phyloP scores from a whole-genome alignment of 2,329 filamentous ascomycete genomes.

The Shiraia bambusicola region DNA sequence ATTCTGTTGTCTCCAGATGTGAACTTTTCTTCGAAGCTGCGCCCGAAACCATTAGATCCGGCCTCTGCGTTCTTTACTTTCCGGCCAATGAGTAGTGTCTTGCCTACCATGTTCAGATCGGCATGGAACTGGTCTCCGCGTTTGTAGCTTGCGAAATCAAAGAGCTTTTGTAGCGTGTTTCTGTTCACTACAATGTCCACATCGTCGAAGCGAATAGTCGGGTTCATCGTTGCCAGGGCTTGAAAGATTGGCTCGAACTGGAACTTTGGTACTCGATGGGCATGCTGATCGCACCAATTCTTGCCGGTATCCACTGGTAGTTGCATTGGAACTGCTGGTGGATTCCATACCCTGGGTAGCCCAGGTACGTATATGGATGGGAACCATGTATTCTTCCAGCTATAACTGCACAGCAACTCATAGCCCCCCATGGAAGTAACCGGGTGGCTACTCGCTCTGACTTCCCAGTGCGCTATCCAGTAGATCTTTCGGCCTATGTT shows the following conservation, averaged over 20 bases:
- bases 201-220: constrained; percentile 8
- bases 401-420: constrained; percentile 11
- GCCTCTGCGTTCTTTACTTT: constrained; percentile 21
- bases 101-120: constrained; percentile 33
- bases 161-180: constrained; percentile 21
- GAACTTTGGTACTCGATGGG: constrained; percentile 25
- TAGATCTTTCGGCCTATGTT: not conserved
- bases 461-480: too few species aligned
- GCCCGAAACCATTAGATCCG: constrained; percentile 27
- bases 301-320: constrained; percentile 5
- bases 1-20: constrained; percentile 20
- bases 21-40: constrained; percentile 34
- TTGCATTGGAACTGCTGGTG: not conserved
- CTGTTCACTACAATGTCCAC: constrained; percentile 23
- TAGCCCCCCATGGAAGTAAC: not conserved
- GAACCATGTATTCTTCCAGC: constrained; percentile 1
- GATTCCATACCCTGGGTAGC: constrained; percentile 1
- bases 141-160: constrained; percentile 21
- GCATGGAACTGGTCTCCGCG: constrained; percentile 31
- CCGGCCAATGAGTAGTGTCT: constrained; percentile 39
- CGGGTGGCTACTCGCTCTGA: not conserved
- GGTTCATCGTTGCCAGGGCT: constrained; percentile 18
- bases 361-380: constrained; percentile 8
- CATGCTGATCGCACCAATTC: constrained; percentile 32
- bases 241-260: constrained; percentile 30